phyloP scores from a whole-genome alignment of 306 rosid genomes.

The Acmispon strigosus region DNA sequence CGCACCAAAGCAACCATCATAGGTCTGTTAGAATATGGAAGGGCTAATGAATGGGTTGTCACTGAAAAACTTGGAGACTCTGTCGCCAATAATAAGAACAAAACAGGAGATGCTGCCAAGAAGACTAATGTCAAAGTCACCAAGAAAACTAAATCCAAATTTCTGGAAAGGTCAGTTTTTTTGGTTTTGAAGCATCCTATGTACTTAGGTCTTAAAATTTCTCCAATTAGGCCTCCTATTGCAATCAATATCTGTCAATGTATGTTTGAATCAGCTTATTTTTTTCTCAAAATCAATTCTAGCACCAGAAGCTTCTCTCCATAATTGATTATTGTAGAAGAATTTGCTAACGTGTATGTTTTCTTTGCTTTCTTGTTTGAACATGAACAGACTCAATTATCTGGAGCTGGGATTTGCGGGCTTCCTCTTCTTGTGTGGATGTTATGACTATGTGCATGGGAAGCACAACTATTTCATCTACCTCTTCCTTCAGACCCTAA shows the following conservation, averaged over 20 bases:
- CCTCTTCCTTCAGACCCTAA: slow-evolving; percentile 88
- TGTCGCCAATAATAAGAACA: slow-evolving; percentile 57
- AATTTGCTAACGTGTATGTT: not conserved
- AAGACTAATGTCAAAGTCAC: slow-evolving; percentile 45
- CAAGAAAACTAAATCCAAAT: slow-evolving; percentile 52
- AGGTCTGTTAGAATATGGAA: slow-evolving; percentile 75
- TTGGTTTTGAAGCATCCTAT: not conserved
- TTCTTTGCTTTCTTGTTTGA: not conserved
- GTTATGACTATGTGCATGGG: slow-evolving; percentile 91
- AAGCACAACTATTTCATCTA: slow-evolving; percentile 85
- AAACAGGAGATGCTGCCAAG: slow-evolving; percentile 70
- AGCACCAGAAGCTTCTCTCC: too few species aligned
- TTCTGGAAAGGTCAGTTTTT: slow-evolving; percentile 58
- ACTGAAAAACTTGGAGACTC: slow-evolving; percentile 96
- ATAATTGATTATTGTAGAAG: too few species aligned
- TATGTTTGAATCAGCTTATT: too few species aligned
- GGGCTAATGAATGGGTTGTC: slow-evolving; percentile 97
- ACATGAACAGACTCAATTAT: slow-evolving; percentile 50
- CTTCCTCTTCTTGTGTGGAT: slow-evolving; percentile 88
- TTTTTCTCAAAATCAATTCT: not conserved
- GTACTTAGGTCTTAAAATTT: not conserved
- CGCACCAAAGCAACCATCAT: slow-evolving; percentile 94
- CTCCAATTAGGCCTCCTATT: not conserved
- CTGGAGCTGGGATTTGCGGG: slow-evolving; percentile 91
- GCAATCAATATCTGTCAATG: not conserved